Evolutionary conservation across 176 grass and related monocot genomes (phyloP), one percentile per base, ranked within the genome.

Genomic region (Oryza officinalis): DNA sequence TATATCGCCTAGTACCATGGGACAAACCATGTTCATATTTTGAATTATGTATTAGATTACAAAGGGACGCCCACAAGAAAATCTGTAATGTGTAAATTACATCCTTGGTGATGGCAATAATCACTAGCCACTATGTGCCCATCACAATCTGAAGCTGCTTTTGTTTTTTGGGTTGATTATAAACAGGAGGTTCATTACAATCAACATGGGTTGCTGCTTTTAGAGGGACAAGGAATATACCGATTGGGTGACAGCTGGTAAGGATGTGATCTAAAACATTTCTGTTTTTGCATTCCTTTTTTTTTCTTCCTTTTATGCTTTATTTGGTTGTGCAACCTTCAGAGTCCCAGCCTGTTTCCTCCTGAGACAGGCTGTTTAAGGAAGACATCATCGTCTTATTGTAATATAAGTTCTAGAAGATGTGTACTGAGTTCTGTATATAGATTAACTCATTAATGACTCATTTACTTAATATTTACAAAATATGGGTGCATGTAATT

Each of bases 181-280:
- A 78, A 75, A 61, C 57, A 98, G 96, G 93, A 95, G 77, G 93
- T 98, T 89, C 96, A 98, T 86, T 98, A 98, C 78, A 98, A 95
- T 95, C 96, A 98, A 73, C 96, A 98, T 71, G 96, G 93, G 18
- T 81, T 98, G 67, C 85, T 98, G 54, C 87, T 98, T 85, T 74
- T 98, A 80, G 96, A 94, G 80, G 96, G 96, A n/a, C 93, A 92
- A 90, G 93, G 96, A 70, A 94, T 95, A 80, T 98, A 98, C 86
- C 93, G 93, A 65, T 66, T 98, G 87, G 91, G 89, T 45, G 91
- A 98, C 73, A 92, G 77, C 85, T 95, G 96, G 93, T 98, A 93
- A 91, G 81, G 72, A 81, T 61, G 47, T 20, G 63, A 79, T 64
- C 41, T 80, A 18, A 74, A 80, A 70, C 2, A 65, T 75, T 75